These are phyloP conservation scores for Taphrina flavorubra DNA, from an alignment of 1,139 yeast genomes.

Conservation along the genomic window DNA sequence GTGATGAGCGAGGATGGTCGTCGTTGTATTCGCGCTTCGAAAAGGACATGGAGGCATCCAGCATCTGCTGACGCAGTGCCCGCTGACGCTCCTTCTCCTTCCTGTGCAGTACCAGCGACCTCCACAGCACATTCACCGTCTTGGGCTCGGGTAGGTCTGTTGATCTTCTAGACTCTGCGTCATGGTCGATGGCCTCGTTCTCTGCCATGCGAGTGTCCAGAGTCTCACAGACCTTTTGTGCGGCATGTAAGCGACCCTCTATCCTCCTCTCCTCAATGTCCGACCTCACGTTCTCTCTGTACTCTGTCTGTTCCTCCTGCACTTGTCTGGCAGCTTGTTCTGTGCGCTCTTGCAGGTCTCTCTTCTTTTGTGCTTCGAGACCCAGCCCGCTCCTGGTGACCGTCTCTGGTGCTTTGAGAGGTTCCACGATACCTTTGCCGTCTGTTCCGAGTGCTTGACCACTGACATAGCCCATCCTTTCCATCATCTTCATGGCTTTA, in stretches of 20 bases:
- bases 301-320: slow-evolving; percentile 45
- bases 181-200: not conserved
- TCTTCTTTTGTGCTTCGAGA: slow-evolving; percentile 47
- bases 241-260: slow-evolving; percentile 44
- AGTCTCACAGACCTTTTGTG: slow-evolving; percentile 46
- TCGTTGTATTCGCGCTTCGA: slow-evolving; percentile 21
- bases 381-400: slow-evolving; percentile 49
- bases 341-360: slow-evolving; percentile 43
- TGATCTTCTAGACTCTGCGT: not conserved
- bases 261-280: slow-evolving; percentile 45
- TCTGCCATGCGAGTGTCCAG: slow-evolving; percentile 43
- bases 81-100: slow-evolving; percentile 42
- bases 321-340: slow-evolving; percentile 37
- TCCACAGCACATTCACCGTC: slow-evolving; percentile 47
- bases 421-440: slow-evolving; percentile 43
- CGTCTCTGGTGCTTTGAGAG: slow-evolving; percentile 32
- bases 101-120: slow-evolving; percentile 46
- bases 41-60: slow-evolving; percentile 26
- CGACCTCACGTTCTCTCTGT: slow-evolving; percentile 47
- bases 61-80: slow-evolving; percentile 39
- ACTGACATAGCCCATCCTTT: slow-evolving; percentile 61
- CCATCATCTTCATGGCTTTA: slow-evolving; percentile 61
- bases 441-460: slow-evolving; percentile 57
- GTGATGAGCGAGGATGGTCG: slow-evolving; percentile 8
- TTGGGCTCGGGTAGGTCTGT: slow-evolving; percentile 21